Evolutionary conservation across 805 yeast genomes (phyloP).

Genomic region (Wickerhamiella azymoides): DNA sequence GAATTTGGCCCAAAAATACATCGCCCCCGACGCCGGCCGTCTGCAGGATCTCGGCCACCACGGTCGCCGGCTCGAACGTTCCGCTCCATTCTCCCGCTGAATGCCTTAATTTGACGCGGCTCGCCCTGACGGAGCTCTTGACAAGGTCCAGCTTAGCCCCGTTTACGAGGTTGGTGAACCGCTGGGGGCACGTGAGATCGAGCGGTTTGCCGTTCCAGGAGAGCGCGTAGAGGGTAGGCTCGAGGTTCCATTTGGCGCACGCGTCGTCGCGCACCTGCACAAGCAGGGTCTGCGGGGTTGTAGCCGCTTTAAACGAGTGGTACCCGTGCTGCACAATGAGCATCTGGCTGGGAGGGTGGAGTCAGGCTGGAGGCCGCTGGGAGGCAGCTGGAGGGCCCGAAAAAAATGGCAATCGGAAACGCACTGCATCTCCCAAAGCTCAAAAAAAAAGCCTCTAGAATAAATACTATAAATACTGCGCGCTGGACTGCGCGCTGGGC

Average conservation of each 20-base stretch:
- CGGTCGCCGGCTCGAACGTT: constrained; percentile 8
- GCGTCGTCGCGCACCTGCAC: constrained; percentile 15
- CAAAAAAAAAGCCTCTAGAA: too few relatives aligned
- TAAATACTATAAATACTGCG: too few relatives aligned
- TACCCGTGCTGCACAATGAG: constrained; percentile 1
- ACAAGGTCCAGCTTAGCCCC: constrained; percentile 16
- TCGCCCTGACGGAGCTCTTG: neutral
- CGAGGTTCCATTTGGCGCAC: constrained; percentile 11
- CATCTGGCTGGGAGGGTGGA: neutral
- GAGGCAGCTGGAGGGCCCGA: neutral
- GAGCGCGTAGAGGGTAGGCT: constrained; percentile 11
- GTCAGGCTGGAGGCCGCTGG: neutral
- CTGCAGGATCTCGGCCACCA: constrained; percentile 6
- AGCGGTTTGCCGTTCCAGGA: constrained; percentile 12
- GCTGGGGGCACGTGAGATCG: constrained; percentile 16
- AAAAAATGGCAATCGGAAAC: too few relatives aligned
- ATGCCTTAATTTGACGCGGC: constrained; percentile 15
- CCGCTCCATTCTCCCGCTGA: constrained; percentile 14
- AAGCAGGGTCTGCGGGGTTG: constrained; percentile 8
- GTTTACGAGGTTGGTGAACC: constrained; percentile 16
- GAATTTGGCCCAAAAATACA: constrained; percentile 5
- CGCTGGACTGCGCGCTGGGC: too few relatives aligned
- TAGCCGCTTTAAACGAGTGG: constrained; percentile 3
- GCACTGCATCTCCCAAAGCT: too few relatives aligned
- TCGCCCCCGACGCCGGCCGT: constrained; percentile 10